Conservation (phyloP, 306 rosid genomes). For the Vachellia collinsii region DNA sequence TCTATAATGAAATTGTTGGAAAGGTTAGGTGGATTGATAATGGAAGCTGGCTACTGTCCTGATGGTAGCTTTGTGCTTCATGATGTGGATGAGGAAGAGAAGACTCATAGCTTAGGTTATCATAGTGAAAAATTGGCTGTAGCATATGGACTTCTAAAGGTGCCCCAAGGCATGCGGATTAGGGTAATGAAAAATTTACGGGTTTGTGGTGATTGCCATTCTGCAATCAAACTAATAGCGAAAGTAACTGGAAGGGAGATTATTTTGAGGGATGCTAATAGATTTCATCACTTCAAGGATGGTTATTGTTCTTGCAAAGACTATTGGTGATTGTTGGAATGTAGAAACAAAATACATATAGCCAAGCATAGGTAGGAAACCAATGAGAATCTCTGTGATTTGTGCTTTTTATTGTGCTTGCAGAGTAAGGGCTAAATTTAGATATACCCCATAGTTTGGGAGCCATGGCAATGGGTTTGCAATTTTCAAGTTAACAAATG, state of each 20-base stretch:
- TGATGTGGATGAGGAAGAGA: slow-evolving; percentile 85
- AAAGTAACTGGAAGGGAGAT: slow-evolving; percentile 78
- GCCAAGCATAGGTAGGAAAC: slow-evolving; percentile 35
- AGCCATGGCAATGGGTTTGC: not conserved
- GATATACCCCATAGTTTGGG: not conserved
- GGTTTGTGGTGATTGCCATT: slow-evolving; percentile 81
- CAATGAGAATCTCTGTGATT: not conserved
- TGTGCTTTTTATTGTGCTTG: not conserved
- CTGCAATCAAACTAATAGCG: slow-evolving; percentile 70
- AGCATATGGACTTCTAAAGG: slow-evolving; percentile 74
- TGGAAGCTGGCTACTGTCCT: slow-evolving; percentile 76
- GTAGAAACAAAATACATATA: slow-evolving; percentile 16
- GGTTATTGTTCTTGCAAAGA: slow-evolving; percentile 74
- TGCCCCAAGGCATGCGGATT: slow-evolving; percentile 63
- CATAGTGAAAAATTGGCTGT: slow-evolving; percentile 79
- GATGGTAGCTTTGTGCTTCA: slow-evolving; percentile 75
- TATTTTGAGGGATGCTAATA: slow-evolving; percentile 72
- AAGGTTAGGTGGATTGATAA: slow-evolving; percentile 56
- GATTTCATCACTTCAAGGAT: slow-evolving; percentile 78
- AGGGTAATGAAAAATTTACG: slow-evolving; percentile 80
- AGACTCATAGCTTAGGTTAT: slow-evolving; percentile 61
- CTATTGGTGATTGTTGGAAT: slow-evolving; percentile 57
- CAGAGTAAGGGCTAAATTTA: not conserved
- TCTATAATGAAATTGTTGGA: slow-evolving; percentile 58
- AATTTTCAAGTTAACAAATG: not conserved